A percentile compares a stretch with the other conserved stretches of the same genome.
Conservation (phyloP, 2,329 filamentous ascomycete species). For the Pseudonectria buxi region DNA sequence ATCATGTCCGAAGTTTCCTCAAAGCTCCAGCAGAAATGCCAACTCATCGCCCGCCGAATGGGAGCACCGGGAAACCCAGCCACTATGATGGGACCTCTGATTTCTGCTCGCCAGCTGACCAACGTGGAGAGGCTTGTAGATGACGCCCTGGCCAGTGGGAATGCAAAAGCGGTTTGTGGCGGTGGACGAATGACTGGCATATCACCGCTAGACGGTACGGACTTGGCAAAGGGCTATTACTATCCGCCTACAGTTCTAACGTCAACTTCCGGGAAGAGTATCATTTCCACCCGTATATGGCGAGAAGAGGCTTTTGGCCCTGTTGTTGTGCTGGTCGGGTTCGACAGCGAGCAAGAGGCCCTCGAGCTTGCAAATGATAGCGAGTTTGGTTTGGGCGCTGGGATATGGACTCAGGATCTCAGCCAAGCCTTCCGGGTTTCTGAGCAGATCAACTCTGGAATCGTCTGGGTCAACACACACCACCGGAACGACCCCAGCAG, state of each 20-base stretch:
- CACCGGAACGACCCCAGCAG: slow-evolving; percentile 67
- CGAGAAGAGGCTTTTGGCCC: slow-evolving; percentile 79
- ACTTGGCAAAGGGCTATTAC: slow-evolving; percentile 60
- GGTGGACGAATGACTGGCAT: slow-evolving; percentile 40
- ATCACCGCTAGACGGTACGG: slow-evolving; percentile 43
- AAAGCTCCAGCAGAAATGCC: slow-evolving; percentile 56
- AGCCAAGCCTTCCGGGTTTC: slow-evolving; percentile 70
- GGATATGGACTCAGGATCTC: slow-evolving; percentile 69
- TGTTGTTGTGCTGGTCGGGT: slow-evolving; percentile 67
- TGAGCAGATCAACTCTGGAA: slow-evolving; percentile 62
- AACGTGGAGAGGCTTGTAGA: slow-evolving; percentile 61
- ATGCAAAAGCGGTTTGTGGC: slow-evolving; percentile 33
- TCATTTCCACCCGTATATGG: slow-evolving; percentile 65
- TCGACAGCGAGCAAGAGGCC: slow-evolving; percentile 66
- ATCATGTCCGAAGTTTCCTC: slow-evolving; percentile 60
- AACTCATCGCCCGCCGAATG: slow-evolving; percentile 47
- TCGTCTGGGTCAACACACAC: slow-evolving; percentile 53
- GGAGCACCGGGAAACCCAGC: slow-evolving; percentile 49
- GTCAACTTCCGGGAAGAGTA: slow-evolving; percentile 44
- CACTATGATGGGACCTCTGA: slow-evolving; percentile 58
- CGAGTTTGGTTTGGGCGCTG: slow-evolving; percentile 70
- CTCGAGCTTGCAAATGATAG: slow-evolving; percentile 65
- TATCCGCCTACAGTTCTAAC: slow-evolving; percentile 71
- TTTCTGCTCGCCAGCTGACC: slow-evolving; percentile 55
- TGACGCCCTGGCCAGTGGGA: slow-evolving; percentile 51